Percentiles rank a stretch among this genome's conserved stretches.
Evolutionary conservation across 2,329 filamentous ascomycete genomes (phyloP).

Genomic region (Trichoderma oligosporum): DNA sequence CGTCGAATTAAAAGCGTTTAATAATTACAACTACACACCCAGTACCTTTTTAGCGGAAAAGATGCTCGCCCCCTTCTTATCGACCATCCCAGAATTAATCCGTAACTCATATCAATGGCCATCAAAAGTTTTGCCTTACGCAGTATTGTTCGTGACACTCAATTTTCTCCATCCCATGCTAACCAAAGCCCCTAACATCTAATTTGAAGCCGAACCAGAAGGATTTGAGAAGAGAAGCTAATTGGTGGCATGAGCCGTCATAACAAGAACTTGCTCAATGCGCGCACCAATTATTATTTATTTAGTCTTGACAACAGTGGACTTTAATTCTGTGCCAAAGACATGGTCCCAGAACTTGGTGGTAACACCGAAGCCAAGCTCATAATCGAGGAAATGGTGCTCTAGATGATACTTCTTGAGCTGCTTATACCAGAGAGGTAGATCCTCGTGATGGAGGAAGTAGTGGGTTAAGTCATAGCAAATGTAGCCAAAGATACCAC

Average conservation of each 20-base stretch:
- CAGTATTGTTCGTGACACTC: not conserved
- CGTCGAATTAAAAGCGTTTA: slow-evolving; percentile 11
- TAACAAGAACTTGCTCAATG: not conserved
- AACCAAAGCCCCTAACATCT: not conserved
- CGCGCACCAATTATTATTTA: slow-evolving; percentile 21
- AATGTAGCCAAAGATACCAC: slow-evolving; percentile 91
- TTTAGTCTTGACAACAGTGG: slow-evolving; percentile 33
- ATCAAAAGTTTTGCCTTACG: not conserved
- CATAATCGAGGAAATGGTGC: slow-evolving; percentile 97
- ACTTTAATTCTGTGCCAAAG: slow-evolving; percentile 78
- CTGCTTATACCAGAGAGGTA: slow-evolving; percentile 83
- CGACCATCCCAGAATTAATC: slow-evolving; percentile 3
- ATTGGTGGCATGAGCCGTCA: not conserved
- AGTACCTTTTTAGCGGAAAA: not conserved
- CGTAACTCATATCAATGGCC: slow-evolving; percentile 1
- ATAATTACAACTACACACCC: not conserved
- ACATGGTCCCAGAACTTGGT: slow-evolving; percentile 92
- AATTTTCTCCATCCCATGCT: not conserved
- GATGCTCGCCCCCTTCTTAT: not conserved
- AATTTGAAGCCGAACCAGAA: not conserved
- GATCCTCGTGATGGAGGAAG: slow-evolving; percentile 92
- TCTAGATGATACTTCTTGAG: slow-evolving; percentile 97
- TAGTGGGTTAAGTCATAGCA: slow-evolving; percentile 98
- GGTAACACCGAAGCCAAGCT: slow-evolving; percentile 95
- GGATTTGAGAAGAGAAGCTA: not conserved